Evolutionary conservation across 495 filamentous ascomycete genomes (phyloP).

Genomic region (Talaromyces thailandensis): DNA sequence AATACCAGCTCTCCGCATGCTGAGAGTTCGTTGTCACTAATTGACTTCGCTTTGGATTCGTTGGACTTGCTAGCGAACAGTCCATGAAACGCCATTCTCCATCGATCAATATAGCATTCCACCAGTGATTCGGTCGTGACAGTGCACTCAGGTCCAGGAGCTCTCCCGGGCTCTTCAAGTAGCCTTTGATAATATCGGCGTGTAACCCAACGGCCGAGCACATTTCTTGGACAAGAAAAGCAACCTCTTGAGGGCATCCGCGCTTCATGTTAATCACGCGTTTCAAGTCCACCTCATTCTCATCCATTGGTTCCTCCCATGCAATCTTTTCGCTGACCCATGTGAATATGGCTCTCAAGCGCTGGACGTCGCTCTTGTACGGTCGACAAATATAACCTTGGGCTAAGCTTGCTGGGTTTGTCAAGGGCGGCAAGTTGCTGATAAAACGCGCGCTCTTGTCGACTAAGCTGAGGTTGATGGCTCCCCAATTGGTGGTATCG

Average conservation of each 20-base stretch:
- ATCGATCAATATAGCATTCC: constrained; percentile 92
- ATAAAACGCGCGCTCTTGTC: constrained; percentile 95
- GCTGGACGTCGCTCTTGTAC: constrained; percentile 89
- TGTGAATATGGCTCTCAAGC: constrained; percentile 86
- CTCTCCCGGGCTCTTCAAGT: constrained; percentile 85
- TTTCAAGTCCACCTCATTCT: constrained; percentile 63
- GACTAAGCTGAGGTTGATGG: constrained; percentile 71
- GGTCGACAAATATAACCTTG: constrained; percentile 91
- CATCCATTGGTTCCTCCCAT: constrained; percentile 94
- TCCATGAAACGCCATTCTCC: constrained; percentile 97
- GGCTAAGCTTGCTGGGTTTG: constrained; percentile 73
- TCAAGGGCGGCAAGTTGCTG: constrained; percentile 80
- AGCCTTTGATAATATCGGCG: constrained; percentile 75
- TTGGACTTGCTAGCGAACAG: constrained; percentile 82
- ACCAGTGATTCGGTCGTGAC: constrained; percentile 89
- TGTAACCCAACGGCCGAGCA: constrained; percentile 83
- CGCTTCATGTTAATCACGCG: constrained; percentile 76
- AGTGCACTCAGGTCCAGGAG: constrained; percentile 61
- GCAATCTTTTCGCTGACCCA: constrained; percentile 92
- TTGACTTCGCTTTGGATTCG: constrained; percentile 65
- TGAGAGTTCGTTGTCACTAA: constrained; percentile 66
- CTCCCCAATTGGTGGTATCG: constrained; percentile 75
- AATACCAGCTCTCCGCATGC: constrained; percentile 81
- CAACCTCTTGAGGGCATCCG: constrained; percentile 86
- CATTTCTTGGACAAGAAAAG: constrained; percentile 85